phyloP scores from a whole-genome alignment of 257 asterid species.

The Ocimum tenuiflorum region DNA sequence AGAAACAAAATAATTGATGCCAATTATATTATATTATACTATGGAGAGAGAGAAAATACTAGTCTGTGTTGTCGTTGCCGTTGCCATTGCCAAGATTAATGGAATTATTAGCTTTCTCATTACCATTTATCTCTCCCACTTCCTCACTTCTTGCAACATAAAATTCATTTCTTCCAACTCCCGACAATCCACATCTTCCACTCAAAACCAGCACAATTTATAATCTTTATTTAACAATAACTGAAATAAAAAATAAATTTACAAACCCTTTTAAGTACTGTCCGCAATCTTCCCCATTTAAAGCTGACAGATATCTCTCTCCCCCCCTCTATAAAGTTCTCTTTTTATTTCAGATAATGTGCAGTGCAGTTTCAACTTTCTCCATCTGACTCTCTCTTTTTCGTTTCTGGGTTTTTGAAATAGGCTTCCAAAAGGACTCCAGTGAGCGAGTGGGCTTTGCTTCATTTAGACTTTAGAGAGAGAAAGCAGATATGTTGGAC shows the following conservation, averaged over 20 bases:
- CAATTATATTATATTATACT: constrained; percentile 25
- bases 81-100: too few relatives aligned
- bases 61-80: too few relatives aligned
- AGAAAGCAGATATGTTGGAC: too few relatives aligned
- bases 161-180: background rate
- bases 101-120: too few relatives aligned
- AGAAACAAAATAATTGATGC: constrained; percentile 25
- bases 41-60: too few relatives aligned
- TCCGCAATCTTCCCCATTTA: constrained; percentile 52
- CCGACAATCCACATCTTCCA: too few relatives aligned
- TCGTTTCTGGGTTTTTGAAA: constrained; percentile 5
- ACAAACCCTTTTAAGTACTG: constrained; percentile 50
- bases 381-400: too few relatives aligned
- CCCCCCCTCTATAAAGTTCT: constrained; percentile 22
- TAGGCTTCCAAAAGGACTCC: background rate
- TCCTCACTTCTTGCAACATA: constrained; percentile 10
- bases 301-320: constrained; percentile 61
- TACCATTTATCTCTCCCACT: constrained; percentile 8
- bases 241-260: too few relatives aligned
- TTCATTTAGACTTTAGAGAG: too few relatives aligned
- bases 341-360: constrained; percentile 38
- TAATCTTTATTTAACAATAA: too few relatives aligned
- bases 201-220: too few relatives aligned
- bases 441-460: background rate
- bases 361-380: constrained; percentile 17